Evolutionary conservation across 139 green algal species (phyloP).

Genomic region (Parachlorella kessleri): DNA sequence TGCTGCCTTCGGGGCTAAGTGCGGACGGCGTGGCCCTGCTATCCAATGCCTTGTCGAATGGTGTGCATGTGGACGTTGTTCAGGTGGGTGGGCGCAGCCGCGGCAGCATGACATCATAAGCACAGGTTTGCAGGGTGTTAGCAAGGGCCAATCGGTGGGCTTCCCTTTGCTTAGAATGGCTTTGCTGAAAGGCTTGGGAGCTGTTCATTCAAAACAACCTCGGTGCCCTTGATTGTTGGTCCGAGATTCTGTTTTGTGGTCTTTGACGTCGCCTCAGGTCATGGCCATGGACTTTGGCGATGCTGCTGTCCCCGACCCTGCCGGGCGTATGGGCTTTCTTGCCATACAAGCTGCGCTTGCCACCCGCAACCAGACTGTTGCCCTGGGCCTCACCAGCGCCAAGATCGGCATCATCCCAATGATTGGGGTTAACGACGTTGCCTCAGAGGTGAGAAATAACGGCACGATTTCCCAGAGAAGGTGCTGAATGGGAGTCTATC

Average conservation of each 20-base stretch:
- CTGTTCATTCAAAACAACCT: neutral
- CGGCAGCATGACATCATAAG: too few species aligned
- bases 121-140: too few species aligned
- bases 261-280: too few species aligned
- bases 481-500: too few species aligned
- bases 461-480: too few species aligned
- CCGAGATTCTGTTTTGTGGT: too few species aligned
- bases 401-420: neutral
- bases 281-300: slow-evolving; percentile 31
- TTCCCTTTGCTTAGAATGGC: too few species aligned
- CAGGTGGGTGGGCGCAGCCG: too few species aligned
- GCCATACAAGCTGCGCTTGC: neutral
- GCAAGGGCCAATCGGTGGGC: too few species aligned
- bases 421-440: neutral
- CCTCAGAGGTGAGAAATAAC: neutral
- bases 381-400: neutral
- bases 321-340: slow-evolving; percentile 7
- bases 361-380: slow-evolving; percentile 1
- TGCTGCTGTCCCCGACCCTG: neutral
- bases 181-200: too few species aligned
- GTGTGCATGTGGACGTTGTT: slow-evolving; percentile 5
- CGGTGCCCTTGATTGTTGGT: neutral
- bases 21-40: slow-evolving; percentile 2
- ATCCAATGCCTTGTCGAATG: neutral
- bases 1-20: slow-evolving; percentile 11